phyloP scores from a whole-genome alignment of 495 filamentous ascomycete genomes.

The Penicillium bialowiezense region DNA sequence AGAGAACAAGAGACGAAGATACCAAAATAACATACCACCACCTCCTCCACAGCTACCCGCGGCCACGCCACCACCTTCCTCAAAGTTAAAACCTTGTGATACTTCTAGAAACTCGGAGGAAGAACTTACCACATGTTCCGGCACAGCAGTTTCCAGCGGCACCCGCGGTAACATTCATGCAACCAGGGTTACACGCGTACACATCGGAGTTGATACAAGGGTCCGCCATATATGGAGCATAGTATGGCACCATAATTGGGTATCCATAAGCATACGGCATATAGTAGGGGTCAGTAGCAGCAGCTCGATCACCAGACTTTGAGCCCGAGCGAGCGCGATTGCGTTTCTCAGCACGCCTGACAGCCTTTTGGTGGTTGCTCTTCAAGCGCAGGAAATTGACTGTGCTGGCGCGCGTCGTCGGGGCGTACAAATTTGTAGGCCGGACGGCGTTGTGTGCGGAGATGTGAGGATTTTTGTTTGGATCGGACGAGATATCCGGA shows the following conservation, averaged over 20 bases:
- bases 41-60: background rate
- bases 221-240: constrained; percentile 50
- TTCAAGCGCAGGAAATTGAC: constrained; percentile 29
- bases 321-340: constrained; percentile 32
- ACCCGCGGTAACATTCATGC: constrained; percentile 39
- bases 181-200: constrained; percentile 45
- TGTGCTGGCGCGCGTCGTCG: constrained; percentile 4
- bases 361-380: constrained; percentile 59
- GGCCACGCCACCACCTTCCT: background rate
- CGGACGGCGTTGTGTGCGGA: constrained; percentile 62
- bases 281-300: constrained; percentile 19
- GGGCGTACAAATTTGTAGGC: constrained; percentile 10
- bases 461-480: constrained; percentile 67
- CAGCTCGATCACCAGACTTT: constrained; percentile 10
- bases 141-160: constrained; percentile 45
- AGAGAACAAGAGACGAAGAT: background rate
- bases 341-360: constrained; percentile 59
- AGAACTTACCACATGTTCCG: constrained; percentile 39
- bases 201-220: constrained; percentile 37
- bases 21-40: background rate
- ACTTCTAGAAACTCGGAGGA: background rate
- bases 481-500: constrained; percentile 50
- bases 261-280: constrained; percentile 41
- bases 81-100: background rate
- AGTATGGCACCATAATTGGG: constrained; percentile 51